Evolutionary conservation across 371 early-diverging fungal species (phyloP), one percentile per base, ranked within the genome.

Genomic region (Aphelidium insulamus): DNA sequence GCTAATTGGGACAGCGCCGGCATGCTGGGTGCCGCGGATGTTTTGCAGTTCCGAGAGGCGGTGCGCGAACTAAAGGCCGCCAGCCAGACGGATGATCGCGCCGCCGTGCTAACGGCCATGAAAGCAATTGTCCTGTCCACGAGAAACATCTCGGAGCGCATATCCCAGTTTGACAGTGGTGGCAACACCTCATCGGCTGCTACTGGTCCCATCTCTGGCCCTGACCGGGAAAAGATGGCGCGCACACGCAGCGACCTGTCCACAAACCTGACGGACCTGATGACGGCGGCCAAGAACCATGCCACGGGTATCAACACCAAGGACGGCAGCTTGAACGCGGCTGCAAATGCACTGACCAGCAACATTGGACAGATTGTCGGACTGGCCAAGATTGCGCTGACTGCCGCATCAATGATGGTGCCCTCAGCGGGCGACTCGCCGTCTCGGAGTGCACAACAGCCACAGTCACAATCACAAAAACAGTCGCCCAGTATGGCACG

Each of bases 41-140:
- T n/a, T n/a, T n/a, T n/a, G n/a, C n/a, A n/a, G n/a, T n/a, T n/a
- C n/a, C n/a, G n/a, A n/a, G n/a, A n/a, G n/a, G n/a, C n/a, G n/a
- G n/a, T n/a, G n/a, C n/a, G n/a, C n/a, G n/a, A n/a, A n/a, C n/a
- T n/a, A n/a, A n/a, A n/a, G n/a, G n/a, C n/a, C n/a, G n/a, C n/a
- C n/a, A n/a, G n/a, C n/a, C n/a, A n/a, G n/a, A n/a, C n/a, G 11
- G 69, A 69, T 32, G 57, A 59, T 22, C 70, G 77, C 2, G 58
- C 73, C 0, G 66, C 67, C 19, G 72, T 86, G 1, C 56, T 86
- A 17, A 50, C 64, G 10, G 69, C 79, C 1, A 80, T 84, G 80
- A 69, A 75, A 41, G 50, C 69, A 0, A 70, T 88, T 19, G 80
- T 82, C 18, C 56, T 73, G 28, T 62, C 78, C 0, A 84, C 85